These are phyloP conservation scores for Vigna hirtella DNA, from an alignment of 306 rosid genomes.

Conservation along the genomic window DNA sequence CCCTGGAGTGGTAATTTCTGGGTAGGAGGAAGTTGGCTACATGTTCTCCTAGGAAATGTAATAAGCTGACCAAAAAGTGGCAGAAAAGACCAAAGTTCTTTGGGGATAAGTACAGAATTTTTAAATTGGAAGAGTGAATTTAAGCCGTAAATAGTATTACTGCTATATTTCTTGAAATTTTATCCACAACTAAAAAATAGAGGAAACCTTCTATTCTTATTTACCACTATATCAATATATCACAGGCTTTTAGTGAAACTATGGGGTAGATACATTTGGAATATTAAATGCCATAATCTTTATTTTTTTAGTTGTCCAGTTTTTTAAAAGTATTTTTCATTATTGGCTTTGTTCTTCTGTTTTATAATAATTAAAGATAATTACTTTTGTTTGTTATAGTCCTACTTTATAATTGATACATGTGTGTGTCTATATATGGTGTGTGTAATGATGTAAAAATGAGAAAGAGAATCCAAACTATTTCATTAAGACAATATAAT, in stretches of 20 bases:
- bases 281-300: not conserved
- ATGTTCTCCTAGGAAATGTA: constrained; percentile 3
- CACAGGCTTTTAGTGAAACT: not conserved
- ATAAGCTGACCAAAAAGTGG: not conserved
- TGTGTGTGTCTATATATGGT: too few species aligned
- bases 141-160: not conserved
- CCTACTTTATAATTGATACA: not conserved
- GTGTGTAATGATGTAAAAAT: too few species aligned
- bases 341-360: too few species aligned
- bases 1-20: constrained; percentile 24
- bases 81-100: constrained; percentile 11
- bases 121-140: not conserved
- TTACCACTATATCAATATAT: not conserved
- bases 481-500: not conserved
- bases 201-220: not conserved
- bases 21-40: constrained; percentile 4
- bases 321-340: too few species aligned
- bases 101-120: constrained; percentile 5
- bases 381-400: too few species aligned
- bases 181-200: not conserved
- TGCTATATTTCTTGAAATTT: not conserved
- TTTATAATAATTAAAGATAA: too few species aligned
- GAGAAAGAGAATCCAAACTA: not conserved
- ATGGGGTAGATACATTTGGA: not conserved
- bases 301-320: not conserved